These are phyloP conservation scores for Recurvomyces mirabilis DNA, from an alignment of 495 filamentous ascomycete species.

Conservation along the genomic window DNA sequence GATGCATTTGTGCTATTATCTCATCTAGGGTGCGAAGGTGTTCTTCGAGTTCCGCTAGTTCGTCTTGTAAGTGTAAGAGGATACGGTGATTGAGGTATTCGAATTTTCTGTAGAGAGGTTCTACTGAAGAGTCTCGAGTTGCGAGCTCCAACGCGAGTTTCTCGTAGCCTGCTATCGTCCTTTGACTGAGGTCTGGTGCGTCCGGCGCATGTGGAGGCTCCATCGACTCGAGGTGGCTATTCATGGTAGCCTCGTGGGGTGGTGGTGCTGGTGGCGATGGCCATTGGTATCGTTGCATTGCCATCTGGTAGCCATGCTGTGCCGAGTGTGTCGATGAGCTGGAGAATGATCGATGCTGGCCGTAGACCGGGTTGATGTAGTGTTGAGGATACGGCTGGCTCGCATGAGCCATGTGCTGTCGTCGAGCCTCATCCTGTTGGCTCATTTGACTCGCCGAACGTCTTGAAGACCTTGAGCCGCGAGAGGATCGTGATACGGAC, in stretches of 20 bases:
- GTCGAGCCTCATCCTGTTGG: conserved; percentile 6
- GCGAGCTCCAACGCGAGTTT: conserved; percentile 52
- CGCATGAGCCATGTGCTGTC: conserved; percentile 12
- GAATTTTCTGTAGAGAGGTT: conserved; percentile 75
- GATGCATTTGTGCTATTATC: conserved; percentile 47
- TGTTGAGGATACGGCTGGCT: not conserved
- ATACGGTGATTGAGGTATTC: conserved; percentile 74
- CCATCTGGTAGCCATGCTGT: conserved; percentile 9
- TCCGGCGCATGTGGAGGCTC: conserved; percentile 21
- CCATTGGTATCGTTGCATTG: conserved; percentile 20
- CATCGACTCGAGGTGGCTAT: conserved; percentile 21
- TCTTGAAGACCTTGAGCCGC: conserved; percentile 7
- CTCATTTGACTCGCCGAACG: not conserved
- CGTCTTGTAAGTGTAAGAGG: conserved; percentile 58
- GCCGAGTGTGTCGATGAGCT: conserved; percentile 6
- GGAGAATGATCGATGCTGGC: conserved; percentile 15
- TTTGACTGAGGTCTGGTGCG: conserved; percentile 34
- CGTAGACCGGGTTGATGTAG: conserved; percentile 7
- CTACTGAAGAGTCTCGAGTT: conserved; percentile 15
- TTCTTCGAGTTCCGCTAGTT: conserved; percentile 22
- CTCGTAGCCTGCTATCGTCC: conserved; percentile 53
- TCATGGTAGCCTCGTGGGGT: not conserved
- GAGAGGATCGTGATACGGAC: conserved; percentile 14
- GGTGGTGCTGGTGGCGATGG: conserved; percentile 6
- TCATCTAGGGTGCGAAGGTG: conserved; percentile 49